phyloP scores from a whole-genome alignment of 192 early-diverging fungal species.

The Phlyctochytrium arcticum region DNA sequence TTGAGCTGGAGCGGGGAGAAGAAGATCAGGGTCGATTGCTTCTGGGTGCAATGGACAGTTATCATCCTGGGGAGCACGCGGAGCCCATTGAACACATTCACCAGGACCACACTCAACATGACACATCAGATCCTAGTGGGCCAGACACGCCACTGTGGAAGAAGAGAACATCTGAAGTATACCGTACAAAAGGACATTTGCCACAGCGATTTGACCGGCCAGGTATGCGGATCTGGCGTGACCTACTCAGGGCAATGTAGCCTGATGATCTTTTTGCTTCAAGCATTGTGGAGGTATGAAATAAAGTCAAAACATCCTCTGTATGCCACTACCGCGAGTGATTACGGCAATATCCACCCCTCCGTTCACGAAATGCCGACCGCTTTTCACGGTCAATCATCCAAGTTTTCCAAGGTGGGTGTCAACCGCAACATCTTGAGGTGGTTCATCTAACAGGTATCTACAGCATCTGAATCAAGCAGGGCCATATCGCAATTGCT shows the following conservation, averaged over 20 bases:
- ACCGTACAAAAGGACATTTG: conserved; percentile 29
- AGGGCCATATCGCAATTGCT: conserved; percentile 41
- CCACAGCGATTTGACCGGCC: conserved; percentile 44
- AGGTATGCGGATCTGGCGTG: too few species aligned
- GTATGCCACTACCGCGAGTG: conserved; percentile 46
- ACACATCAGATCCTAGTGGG: background rate
- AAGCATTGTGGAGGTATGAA: conserved; percentile 18
- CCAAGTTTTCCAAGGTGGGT: conserved; percentile 45
- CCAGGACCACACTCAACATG: too few species aligned
- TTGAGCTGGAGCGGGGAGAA: conserved; percentile 8
- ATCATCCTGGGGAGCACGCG: too few species aligned
- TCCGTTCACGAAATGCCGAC: conserved; percentile 53
- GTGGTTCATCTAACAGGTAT: background rate
- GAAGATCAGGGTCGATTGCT: conserved; percentile 7
- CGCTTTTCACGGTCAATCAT: conserved; percentile 41
- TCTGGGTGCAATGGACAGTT: background rate
- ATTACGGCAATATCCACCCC: conserved; percentile 39
- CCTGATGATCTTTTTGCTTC: background rate
- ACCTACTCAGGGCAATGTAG: too few species aligned
- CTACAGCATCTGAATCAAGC: conserved; percentile 36
- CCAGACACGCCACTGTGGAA: background rate
- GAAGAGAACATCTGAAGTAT: conserved; percentile 31
- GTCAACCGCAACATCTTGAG: background rate
- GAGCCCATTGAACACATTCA: too few species aligned
- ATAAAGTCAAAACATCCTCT: conserved; percentile 38